These are phyloP conservation scores for Groenewaldozyma salmanticensis DNA, from an alignment of 805 yeast genomes.

Conservation along the genomic window DNA sequence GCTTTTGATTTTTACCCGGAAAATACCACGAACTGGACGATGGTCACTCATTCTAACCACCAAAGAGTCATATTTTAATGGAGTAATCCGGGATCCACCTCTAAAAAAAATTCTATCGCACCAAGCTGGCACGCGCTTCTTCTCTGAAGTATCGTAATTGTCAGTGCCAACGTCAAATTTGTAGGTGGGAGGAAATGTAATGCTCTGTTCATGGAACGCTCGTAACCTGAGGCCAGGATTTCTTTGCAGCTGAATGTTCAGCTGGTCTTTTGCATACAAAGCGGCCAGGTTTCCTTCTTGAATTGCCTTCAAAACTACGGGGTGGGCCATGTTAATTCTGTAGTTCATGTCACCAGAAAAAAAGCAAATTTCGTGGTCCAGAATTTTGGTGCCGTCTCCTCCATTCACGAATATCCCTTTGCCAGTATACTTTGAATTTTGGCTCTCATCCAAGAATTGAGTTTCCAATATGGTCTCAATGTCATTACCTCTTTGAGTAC, in stretches of 20 bases:
- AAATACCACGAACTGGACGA: slow-evolving; percentile 75
- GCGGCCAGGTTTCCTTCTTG: slow-evolving; percentile 37
- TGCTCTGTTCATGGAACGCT: slow-evolving; percentile 69
- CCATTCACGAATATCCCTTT: slow-evolving; percentile 25
- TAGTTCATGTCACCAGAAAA: slow-evolving; percentile 95
- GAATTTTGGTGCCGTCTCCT: slow-evolving; percentile 40
- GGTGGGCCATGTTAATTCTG: slow-evolving; percentile 64
- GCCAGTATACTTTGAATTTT: slow-evolving; percentile 11
- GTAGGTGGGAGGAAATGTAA: slow-evolving; percentile 83
- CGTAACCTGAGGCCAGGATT: slow-evolving; percentile 54
- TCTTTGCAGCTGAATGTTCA: slow-evolving; percentile 68
- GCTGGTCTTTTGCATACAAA: slow-evolving; percentile 67
- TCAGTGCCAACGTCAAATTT: slow-evolving; percentile 84
- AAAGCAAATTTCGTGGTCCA: slow-evolving; percentile 73
- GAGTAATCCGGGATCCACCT: slow-evolving; percentile 48
- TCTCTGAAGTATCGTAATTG: slow-evolving; percentile 80
- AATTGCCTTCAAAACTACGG: slow-evolving; percentile 52
- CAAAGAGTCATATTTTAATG: slow-evolving; percentile 49
- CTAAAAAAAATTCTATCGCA: slow-evolving; percentile 79
- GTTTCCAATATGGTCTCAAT: slow-evolving; percentile 58
- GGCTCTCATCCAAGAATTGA: slow-evolving; percentile 17
- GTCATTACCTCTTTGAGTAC: slow-evolving; percentile 78
- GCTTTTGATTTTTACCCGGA: slow-evolving; percentile 51
- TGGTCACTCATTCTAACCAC: slow-evolving; percentile 73
- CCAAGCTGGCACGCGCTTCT: slow-evolving; percentile 94